Evolutionary conservation across 306 rosid genomes (phyloP).

Genomic region (Trifolium pratense): DNA sequence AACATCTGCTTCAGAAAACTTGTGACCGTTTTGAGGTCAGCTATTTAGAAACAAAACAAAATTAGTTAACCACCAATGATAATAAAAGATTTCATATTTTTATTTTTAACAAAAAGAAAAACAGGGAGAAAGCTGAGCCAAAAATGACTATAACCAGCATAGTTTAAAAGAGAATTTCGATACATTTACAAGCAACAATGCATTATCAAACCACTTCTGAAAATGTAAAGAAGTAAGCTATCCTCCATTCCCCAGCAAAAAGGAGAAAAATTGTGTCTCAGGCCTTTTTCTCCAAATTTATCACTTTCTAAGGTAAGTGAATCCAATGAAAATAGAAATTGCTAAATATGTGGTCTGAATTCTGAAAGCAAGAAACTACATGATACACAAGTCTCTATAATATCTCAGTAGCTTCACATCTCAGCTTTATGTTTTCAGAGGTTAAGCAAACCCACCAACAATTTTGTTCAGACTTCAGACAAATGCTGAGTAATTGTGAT

Average conservation of each 20-base stretch:
- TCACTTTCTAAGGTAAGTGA: background rate
- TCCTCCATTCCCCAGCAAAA: too few relatives aligned
- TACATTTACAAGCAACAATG: background rate
- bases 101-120: background rate
- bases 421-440: background rate
- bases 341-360: constrained; percentile 2
- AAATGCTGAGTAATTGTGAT: constrained; percentile 1
- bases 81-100: background rate
- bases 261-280: background rate
- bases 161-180: background rate
- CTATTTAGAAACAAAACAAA: background rate
- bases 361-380: constrained; percentile 4
- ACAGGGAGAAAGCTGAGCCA: background rate
- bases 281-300: background rate
- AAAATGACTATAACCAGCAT: background rate
- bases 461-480: constrained; percentile 1
- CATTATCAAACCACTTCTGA: background rate
- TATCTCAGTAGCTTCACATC: constrained; percentile 7
- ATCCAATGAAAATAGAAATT: background rate
- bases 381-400: background rate
- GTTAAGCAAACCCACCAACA: constrained; percentile 15
- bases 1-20: background rate
- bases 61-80: background rate
- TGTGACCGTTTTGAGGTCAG: background rate
- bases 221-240: too few relatives aligned